Evolutionary conservation across 2,329 filamentous ascomycete species (phyloP).

Genomic region (Keithomyces neogunnii): DNA sequence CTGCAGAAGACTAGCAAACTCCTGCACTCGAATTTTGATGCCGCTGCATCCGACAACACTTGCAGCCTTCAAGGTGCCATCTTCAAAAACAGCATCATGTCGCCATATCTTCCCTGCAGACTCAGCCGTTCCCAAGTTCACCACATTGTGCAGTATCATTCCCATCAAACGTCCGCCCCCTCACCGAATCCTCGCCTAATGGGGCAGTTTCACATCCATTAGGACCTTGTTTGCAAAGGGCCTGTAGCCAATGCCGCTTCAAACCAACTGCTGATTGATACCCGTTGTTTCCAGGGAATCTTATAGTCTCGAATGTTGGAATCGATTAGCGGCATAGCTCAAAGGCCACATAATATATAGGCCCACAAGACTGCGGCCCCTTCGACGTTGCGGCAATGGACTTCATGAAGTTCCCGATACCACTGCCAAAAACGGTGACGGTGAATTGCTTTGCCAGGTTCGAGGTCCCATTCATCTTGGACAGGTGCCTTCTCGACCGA

Average conservation of each 20-base stretch:
- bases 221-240: conserved; percentile 1
- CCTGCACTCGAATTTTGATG: conserved; percentile 9
- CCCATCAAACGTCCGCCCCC: conserved; percentile 9
- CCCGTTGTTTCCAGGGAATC: conserved; percentile 18
- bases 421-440: conserved; percentile 50
- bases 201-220: conserved; percentile 7
- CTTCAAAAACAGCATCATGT: conserved; percentile 5
- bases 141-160: conserved; percentile 5
- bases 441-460: conserved; percentile 2
- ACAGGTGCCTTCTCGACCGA: too few relatives aligned
- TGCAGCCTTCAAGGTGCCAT: conserved; percentile 9
- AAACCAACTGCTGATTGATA: conserved; percentile 9
- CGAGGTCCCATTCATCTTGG: too few relatives aligned
- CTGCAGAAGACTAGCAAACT: conserved; percentile 1
- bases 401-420: conserved; percentile 47
- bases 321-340: conserved; percentile 44
- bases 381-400: conserved; percentile 33
- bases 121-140: conserved; percentile 8
- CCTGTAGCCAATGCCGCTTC: conserved; percentile 8
- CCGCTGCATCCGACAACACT: conserved; percentile 17
- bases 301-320: conserved; percentile 35
- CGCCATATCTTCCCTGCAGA: conserved; percentile 4
- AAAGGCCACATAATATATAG: conserved; percentile 47
- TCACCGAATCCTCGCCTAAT: conserved; percentile 6
- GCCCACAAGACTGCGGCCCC: conserved; percentile 44